Evolutionary conservation across 1,284 basidiomycete genomes (phyloP), one percentile per base, ranked within the genome.

Genomic region (Vanrija pseudolonga): DNA sequence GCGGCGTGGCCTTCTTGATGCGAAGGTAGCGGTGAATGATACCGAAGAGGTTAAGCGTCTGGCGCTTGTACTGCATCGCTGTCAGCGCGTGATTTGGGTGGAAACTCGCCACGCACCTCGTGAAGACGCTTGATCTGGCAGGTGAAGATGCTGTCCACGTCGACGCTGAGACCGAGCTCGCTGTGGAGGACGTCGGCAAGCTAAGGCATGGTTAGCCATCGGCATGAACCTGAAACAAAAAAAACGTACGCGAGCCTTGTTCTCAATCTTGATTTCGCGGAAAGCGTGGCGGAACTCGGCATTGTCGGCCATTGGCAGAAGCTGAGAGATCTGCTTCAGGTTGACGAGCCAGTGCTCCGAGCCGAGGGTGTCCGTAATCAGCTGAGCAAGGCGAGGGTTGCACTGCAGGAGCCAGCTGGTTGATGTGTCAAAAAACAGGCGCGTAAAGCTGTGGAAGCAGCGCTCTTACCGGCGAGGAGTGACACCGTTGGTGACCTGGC

Each of bases 321-420:
- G 68, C 41, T 67, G 66, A 42, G 65, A 57, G 20, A 77, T 65
- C 48, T 68, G 62, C 57, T 71, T 72, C 53, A 72, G 62, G 46
- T 76, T 62, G 50, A 71, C 90, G 47, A 95, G 79, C 90, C 91
- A 96, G 20, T 88, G 88, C 42, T 89, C 85, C 28, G 87, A 73
- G 56, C 85, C 83, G 60, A 96, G 84, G 0, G 89, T 86, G 62
- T 86, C 80, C 20, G 88, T 87, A 73, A 95, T 91, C 50, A 96
- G 85, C 22, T 81, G 79, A 59, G 88, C 89, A 39, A 96, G 83
- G 41, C 83, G 80, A 9, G 90, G 90, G 79, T 96, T 96, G 80
- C 90, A 92, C 82, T 93, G 88, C 65, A 93, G 88, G 51, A 96
- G 83, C 91, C 91, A 95, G 59, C 68, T 90, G n/a, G n/a, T n/a